These are phyloP conservation scores for Leishmania tropica DNA, from an alignment of 208 protist species.

Conservation along the genomic window DNA sequence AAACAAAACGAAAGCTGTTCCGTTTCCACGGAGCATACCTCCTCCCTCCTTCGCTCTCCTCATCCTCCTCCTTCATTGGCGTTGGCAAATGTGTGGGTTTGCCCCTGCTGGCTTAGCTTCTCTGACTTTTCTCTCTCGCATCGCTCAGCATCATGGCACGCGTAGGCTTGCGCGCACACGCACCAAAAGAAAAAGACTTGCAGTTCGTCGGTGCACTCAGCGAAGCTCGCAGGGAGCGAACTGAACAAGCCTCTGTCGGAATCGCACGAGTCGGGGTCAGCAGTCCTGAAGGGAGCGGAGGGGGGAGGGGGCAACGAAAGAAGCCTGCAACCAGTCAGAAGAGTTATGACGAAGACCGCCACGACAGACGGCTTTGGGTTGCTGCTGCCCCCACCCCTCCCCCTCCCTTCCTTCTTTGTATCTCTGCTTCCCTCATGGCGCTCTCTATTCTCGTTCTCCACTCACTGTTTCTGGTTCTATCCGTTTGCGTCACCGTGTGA, in stretches of 20 bases:
- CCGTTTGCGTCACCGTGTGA: neutral
- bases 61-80: neutral
- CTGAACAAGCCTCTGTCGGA: neutral
- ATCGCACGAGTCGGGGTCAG: neutral
- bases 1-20: neutral
- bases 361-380: neutral
- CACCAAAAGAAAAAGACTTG: neutral
- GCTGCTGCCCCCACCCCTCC: neutral
- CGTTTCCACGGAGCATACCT: neutral
- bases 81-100: neutral
- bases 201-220: neutral
- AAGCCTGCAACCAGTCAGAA: neutral
- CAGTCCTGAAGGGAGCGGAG: neutral
- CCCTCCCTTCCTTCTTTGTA: neutral
- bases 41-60: neutral
- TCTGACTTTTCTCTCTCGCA: neutral
- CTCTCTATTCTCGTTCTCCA: neutral
- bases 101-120: neutral
- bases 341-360: neutral
- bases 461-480: too few relatives aligned
- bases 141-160: neutral
- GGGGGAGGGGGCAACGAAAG: neutral
- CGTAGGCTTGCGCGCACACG: neutral
- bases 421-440: neutral
- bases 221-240: neutral